Percentiles rank a stretch among this genome's conserved stretches.
phyloP scores from a whole-genome alignment of 495 filamentous ascomycete genomes.

The Rhypophila decipiens region DNA sequence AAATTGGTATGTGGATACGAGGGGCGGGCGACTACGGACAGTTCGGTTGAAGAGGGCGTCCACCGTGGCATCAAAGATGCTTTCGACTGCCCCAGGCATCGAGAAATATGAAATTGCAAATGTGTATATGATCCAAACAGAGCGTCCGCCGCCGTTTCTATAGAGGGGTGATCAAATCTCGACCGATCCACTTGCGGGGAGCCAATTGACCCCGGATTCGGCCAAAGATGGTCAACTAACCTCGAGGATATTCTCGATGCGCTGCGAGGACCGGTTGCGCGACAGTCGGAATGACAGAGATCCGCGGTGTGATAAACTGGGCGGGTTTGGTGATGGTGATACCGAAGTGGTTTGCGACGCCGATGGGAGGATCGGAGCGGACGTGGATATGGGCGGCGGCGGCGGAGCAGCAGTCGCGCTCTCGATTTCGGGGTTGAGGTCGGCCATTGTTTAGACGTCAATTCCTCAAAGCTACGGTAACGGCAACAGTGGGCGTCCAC shows the following conservation, averaged over 20 bases:
- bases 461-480: too few relatives aligned
- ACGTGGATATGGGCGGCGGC: neutral
- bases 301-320: neutral
- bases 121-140: too few relatives aligned
- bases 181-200: neutral
- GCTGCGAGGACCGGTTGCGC: constrained; percentile 28
- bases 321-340: neutral
- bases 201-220: too few relatives aligned
- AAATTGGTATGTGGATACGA: neutral
- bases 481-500: too few relatives aligned
- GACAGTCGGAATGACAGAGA: constrained; percentile 8
- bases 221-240: constrained; percentile 24
- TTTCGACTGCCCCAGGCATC: constrained; percentile 13
- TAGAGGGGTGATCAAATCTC: too few relatives aligned
- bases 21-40: constrained; percentile 16
- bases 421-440: neutral
- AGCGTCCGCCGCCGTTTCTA: neutral
- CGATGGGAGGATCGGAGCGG: neutral
- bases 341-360: neutral
- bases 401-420: neutral
- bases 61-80: constrained; percentile 13
- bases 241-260: constrained; percentile 39
- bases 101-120: neutral
- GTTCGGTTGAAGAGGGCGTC: constrained; percentile 13
- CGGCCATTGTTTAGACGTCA: too few relatives aligned